Percentiles rank a stretch among this genome's conserved stretches.
These are phyloP conservation scores for Saccharum officinarum DNA, from an alignment of 176 grass and related monocot genomes.

Conservation along the genomic window DNA sequence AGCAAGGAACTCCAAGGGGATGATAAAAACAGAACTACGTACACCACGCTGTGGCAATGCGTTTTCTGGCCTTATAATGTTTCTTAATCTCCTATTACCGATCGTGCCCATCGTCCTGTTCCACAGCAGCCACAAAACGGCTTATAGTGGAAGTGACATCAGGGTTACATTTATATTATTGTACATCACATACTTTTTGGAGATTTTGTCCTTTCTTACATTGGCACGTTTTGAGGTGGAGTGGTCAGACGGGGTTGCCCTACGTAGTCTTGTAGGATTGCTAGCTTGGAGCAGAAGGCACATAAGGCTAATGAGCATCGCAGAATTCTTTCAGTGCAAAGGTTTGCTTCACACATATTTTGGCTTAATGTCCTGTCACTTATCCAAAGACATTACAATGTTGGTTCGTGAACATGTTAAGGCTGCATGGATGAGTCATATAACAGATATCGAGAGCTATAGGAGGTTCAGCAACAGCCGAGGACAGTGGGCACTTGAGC, in stretches of 20 bases:
- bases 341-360: neutral
- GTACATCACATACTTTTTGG: neutral
- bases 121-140: neutral
- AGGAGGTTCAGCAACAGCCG: neutral
- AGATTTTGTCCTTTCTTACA: neutral
- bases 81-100: neutral
- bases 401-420: neutral
- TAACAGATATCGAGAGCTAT: neutral
- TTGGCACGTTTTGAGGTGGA: too few relatives aligned
- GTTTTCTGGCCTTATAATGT: neutral
- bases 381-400: neutral
- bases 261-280: neutral
- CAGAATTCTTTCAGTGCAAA: neutral
- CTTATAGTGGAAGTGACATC: neutral
- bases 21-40: too few relatives aligned
- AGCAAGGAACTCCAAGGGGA: too few relatives aligned
- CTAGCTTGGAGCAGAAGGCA: neutral
- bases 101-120: neutral
- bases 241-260: neutral
- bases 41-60: fast-evolving
- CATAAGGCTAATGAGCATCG: neutral
- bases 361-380: neutral
- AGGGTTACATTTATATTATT: neutral
- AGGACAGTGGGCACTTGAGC: neutral
- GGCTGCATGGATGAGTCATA: neutral